Evolutionary conservation across 2,329 filamentous ascomycete genomes (phyloP).

Genomic region (Ceratocystis harringtonii): DNA sequence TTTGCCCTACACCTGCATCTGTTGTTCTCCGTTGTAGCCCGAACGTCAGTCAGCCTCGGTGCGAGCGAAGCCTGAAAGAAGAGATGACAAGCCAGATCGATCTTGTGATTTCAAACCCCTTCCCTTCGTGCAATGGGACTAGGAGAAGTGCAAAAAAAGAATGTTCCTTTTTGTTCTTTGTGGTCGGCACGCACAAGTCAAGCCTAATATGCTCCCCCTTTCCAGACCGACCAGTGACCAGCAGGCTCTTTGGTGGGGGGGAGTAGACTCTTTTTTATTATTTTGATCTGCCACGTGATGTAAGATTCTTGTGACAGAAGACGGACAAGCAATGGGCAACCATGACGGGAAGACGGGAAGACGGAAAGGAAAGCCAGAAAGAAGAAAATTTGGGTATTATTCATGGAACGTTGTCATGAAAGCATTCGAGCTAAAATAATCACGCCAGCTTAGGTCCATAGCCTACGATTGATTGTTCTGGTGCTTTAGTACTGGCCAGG

Average conservation of each 20-base stretch:
- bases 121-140: background rate
- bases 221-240: no score
- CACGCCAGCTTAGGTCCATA: background rate
- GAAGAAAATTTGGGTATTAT: background rate
- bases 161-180: background rate
- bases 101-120: background rate
- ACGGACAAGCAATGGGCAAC: background rate
- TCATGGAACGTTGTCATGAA: background rate
- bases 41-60: background rate
- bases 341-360: no score
- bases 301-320: background rate
- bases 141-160: background rate
- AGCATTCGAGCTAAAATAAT: background rate
- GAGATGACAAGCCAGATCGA: background rate
- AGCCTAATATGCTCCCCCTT: no score
- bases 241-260: no score
- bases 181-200: background rate
- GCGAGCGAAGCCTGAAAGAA: background rate
- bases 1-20: constrained; percentile 2
- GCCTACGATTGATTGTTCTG: background rate
- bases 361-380: background rate
- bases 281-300: background rate
- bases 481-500: background rate
- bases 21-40: background rate
- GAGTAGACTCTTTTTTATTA: background rate